Base-by-base conservation (phyloP, 2,329 filamentous ascomycete genomes). In the Zasmidium angulare region DNA sequence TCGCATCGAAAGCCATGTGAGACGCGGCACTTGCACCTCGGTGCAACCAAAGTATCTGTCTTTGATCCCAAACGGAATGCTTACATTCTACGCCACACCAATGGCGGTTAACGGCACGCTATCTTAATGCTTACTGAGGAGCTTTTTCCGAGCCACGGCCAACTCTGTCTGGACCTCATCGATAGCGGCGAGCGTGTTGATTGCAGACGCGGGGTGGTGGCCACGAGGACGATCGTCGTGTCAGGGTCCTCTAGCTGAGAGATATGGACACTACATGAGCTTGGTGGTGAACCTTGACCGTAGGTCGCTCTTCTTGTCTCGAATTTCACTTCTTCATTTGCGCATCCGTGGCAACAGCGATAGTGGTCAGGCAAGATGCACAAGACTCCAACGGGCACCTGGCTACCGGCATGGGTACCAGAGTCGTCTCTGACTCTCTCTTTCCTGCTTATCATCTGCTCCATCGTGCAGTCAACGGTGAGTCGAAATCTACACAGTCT, bases 321-420 rank as follows among this genome's bases (percentile, higher is more conserved):
- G 11, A 19, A 43, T 17, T 14, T 43, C 36, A 43, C 36, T 17
- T 43, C n/a, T 43, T 7, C 36, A 7, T 43, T 7, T 43, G 12
- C 14, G 36, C 6, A 17, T 14, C 14, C 14, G 29, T 36, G 29
- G 29, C 14, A 14, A 36, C 29, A 14, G 14, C 29, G 14, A 14
- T n/a, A n/a, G n/a, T n/a, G n/a, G n/a, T n/a, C n/a, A n/a, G 29
- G 7, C 36, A 66, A 61, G 64, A 46, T 66, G 36, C 52, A 46
- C 22, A 62, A 59, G 23, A 58, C 62, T 19, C 24, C 46, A 12
- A 64, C 65, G 11, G 65, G 65, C 12, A 67, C 65, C 21, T 67
- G 65, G 65, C 50, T 67, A 24, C 66, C 66, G 4, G 65, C 63
- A 12, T 67, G 60, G 60, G 66, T 68, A n/a, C 66, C 66, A 43